These are phyloP conservation scores for Ilex aquifolium DNA, from an alignment of 257 asterid species.

Conservation along the genomic window DNA sequence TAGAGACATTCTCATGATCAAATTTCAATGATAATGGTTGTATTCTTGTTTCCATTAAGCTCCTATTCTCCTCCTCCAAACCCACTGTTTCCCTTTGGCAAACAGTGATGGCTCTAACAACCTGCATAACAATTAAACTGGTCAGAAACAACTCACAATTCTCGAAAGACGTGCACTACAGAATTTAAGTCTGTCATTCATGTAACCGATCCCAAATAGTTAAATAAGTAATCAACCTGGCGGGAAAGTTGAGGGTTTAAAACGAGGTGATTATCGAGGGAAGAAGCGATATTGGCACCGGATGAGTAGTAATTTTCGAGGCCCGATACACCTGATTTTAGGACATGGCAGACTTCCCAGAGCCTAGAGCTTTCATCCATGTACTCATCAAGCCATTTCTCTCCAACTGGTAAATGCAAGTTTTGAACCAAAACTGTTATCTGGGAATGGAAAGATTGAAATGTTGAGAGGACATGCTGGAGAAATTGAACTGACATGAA, in stretches of 20 bases:
- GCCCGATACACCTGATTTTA: conserved; percentile 49
- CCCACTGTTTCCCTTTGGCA: conserved; percentile 59
- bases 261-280: conserved; percentile 36
- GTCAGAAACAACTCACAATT: background rate
- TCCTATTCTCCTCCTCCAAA: conserved; percentile 57
- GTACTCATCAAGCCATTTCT: conserved; percentile 71
- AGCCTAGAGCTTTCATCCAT: conserved; percentile 82
- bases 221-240: conserved; percentile 35
- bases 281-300: conserved; percentile 34
- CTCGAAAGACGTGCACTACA: no score
- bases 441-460: conserved; percentile 58
- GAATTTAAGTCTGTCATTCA: no score
- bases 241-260: conserved; percentile 54
- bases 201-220: no score
- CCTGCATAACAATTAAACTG: conserved; percentile 27
- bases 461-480: conserved; percentile 48
- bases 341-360: conserved; percentile 60
- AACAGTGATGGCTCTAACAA: conserved; percentile 45
- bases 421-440: conserved; percentile 42
- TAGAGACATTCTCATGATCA: conserved; percentile 30
- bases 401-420: conserved; percentile 58
- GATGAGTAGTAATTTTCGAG: conserved; percentile 49
- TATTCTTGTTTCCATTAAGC: conserved; percentile 48
- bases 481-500: conserved; percentile 61
- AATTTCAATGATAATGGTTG: conserved; percentile 42